A percentile compares a stretch with the other conserved stretches of the same genome.
These are phyloP conservation scores for Trichoderma breve DNA, from an alignment of 2,329 filamentous ascomycete species.

Conservation along the genomic window DNA sequence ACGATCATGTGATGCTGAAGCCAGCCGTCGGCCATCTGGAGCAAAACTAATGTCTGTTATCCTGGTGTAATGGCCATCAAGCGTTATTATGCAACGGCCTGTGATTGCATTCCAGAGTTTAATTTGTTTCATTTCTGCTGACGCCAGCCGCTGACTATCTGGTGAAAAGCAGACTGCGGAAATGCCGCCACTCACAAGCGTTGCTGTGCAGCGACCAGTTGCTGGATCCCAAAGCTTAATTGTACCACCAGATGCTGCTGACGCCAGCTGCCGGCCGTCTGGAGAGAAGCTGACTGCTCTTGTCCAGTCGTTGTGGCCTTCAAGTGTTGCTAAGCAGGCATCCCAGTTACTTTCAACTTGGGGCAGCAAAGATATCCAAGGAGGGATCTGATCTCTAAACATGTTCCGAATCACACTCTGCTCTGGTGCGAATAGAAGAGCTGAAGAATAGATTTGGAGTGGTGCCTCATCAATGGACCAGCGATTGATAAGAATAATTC, in stretches of 20 bases:
- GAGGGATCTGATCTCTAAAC: neutral
- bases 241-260: neutral
- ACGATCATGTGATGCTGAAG: neutral
- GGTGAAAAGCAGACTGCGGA: neutral
- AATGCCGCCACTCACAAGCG: neutral
- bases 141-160: neutral
- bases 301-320: neutral
- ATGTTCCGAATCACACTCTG: neutral
- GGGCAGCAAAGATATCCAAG: neutral
- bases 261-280: neutral
- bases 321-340: neutral
- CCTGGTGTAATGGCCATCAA: accelerated
- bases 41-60: neutral
- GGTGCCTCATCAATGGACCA: neutral
- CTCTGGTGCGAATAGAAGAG: neutral
- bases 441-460: neutral
- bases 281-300: neutral
- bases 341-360: neutral
- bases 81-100: neutral
- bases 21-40: neutral
- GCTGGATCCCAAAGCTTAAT: neutral
- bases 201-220: neutral
- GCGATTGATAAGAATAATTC: neutral
- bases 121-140: neutral
- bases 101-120: neutral